phyloP scores from a whole-genome alignment of 257 asterid species.

The Anisodus acutangulus region DNA sequence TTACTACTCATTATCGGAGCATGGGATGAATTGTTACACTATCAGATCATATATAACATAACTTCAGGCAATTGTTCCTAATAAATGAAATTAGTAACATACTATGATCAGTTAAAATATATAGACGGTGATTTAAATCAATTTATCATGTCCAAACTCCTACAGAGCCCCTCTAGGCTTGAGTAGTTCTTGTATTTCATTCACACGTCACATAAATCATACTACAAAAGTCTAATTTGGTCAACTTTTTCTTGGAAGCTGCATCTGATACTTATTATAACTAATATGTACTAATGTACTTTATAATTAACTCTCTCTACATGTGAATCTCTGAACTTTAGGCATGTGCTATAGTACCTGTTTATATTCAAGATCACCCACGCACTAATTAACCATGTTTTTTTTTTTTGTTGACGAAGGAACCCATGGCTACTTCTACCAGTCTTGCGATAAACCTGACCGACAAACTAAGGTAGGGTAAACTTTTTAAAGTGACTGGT shows the following conservation, averaged over 20 bases:
- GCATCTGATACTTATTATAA: background rate
- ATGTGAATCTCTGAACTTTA: background rate
- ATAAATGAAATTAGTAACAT: no score
- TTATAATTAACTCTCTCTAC: background rate
- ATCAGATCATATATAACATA: background rate
- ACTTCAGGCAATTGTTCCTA: background rate
- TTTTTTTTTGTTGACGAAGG: no score
- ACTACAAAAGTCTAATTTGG: background rate
- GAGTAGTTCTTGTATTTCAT: background rate
- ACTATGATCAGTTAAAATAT: background rate
- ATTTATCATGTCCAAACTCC: background rate
- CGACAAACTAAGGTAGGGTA: no score
- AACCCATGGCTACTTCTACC: no score
- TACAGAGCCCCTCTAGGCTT: background rate
- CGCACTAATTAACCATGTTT: background rate
- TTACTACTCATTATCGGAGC: background rate
- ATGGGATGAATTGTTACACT: background rate
- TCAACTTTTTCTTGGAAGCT: background rate
- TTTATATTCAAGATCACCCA: background rate
- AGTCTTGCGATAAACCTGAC: no score
- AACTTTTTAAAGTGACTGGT: no score
- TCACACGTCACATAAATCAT: background rate
- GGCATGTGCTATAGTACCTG: background rate
- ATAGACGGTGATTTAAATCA: background rate
- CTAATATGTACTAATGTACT: background rate